Percentiles rank a stretch among this genome's conserved stretches.
Evolutionary conservation across 805 yeast species (phyloP).

Genomic region (Kodamaea kaohsiungensis): DNA sequence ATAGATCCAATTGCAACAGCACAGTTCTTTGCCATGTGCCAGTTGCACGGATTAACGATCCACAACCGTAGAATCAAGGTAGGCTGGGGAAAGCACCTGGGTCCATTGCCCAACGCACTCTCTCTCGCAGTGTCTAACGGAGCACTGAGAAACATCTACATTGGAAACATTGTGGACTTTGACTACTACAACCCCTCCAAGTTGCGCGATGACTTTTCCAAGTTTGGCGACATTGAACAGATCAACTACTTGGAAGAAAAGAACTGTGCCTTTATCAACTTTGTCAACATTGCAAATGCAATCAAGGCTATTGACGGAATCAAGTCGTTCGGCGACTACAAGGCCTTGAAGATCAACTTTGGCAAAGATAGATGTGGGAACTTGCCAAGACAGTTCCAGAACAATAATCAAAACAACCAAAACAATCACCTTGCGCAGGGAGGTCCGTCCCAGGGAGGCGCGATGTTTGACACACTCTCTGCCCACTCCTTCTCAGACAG

Average conservation of each 20-base stretch:
- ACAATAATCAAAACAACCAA: slow-evolving; percentile 13
- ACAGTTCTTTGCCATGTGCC: slow-evolving; percentile 93
- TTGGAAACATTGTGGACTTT: slow-evolving; percentile 63
- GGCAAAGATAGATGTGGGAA: slow-evolving; percentile 77
- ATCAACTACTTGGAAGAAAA: slow-evolving; percentile 82
- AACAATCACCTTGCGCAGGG: slow-evolving; percentile 1
- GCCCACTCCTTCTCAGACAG: slow-evolving; percentile 22
- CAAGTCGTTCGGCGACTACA: slow-evolving; percentile 64
- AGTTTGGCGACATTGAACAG: slow-evolving; percentile 94
- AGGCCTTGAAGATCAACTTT: slow-evolving; percentile 65
- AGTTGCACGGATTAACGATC: slow-evolving; percentile 82
- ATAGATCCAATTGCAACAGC: slow-evolving; percentile 98
- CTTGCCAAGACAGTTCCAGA: slow-evolving; percentile 75
- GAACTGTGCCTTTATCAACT: slow-evolving; percentile 89
- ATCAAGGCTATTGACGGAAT: slow-evolving; percentile 91
- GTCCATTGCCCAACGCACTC: slow-evolving; percentile 83
- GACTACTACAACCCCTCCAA: slow-evolving; percentile 56
- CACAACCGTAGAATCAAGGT: slow-evolving; percentile 85
- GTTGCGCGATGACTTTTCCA: slow-evolving; percentile 70
- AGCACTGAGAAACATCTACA: slow-evolving; percentile 89
- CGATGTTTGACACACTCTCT: slow-evolving; percentile 15
- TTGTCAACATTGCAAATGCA: slow-evolving; percentile 88
- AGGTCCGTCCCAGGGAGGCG: slow-evolving; percentile 8
- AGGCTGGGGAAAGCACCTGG: slow-evolving; percentile 98
- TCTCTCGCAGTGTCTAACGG: slow-evolving; percentile 91